Conservation (phyloP, 2,329 filamentous ascomycete species). For the Thermomyces lanuginosus region DNA sequence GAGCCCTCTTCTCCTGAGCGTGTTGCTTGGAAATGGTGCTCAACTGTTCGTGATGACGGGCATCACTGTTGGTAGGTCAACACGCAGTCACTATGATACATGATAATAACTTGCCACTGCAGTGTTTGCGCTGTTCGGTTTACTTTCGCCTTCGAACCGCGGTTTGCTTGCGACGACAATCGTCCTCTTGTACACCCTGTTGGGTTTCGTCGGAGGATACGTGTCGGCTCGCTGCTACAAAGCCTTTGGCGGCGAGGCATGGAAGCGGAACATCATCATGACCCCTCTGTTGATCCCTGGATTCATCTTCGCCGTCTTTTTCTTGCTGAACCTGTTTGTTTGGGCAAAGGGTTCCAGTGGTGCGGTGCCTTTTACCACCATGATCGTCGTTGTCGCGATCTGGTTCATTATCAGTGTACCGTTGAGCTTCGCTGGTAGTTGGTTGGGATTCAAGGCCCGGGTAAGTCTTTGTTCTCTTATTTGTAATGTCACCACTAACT, state of each 20-base stretch:
- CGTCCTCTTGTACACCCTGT: conserved; percentile 80
- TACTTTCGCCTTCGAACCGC: conserved; percentile 88
- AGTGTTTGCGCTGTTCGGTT: conserved; percentile 79
- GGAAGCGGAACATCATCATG: conserved; percentile 83
- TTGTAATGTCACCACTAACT: conserved; percentile 4
- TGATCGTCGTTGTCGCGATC: conserved; percentile 82
- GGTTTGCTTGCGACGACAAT: conserved; percentile 87
- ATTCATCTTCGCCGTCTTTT: conserved; percentile 75
- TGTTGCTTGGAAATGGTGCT: conserved; percentile 81
- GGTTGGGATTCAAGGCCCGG: conserved; percentile 70
- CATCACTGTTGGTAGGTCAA: conserved; percentile 53
- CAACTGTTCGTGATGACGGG: conserved; percentile 97
- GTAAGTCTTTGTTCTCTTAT: conserved; percentile 15
- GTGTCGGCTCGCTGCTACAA: conserved; percentile 85
- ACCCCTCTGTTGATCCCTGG: conserved; percentile 76
- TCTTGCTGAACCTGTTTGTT: conserved; percentile 88
- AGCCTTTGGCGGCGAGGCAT: conserved; percentile 74
- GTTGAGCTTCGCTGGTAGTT: conserved; percentile 75
- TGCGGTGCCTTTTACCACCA: conserved; percentile 89
- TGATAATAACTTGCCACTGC: conserved; percentile 7
- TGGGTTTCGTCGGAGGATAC: conserved; percentile 87
- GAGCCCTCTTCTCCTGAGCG: conserved; percentile 65
- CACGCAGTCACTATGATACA: neutral
- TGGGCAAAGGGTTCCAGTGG: conserved; percentile 88
- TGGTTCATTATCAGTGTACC: conserved; percentile 97